Evolutionary conservation across 345 rosid species (phyloP).

Genomic region (Clausena lansium): DNA sequence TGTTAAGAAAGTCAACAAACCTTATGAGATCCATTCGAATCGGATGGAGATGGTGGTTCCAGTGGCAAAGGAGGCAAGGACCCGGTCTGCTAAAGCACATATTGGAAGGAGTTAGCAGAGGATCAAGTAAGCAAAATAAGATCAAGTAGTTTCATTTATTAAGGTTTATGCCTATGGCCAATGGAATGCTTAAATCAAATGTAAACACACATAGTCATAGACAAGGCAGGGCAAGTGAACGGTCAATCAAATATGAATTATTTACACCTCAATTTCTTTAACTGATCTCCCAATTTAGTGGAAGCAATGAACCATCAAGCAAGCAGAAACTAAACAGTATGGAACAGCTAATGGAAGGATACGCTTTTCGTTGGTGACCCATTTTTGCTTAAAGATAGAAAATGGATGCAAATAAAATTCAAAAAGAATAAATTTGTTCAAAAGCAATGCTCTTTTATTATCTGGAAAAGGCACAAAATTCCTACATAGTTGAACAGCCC

Average conservation of each 20-base stretch:
- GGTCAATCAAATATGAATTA: background rate
- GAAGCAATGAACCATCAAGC: conserved; percentile 5
- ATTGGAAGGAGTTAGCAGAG: conserved; percentile 17
- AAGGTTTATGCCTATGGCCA: background rate
- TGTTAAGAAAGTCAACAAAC: conserved; percentile 32
- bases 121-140: background rate
- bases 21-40: conserved; percentile 46
- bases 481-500: background rate
- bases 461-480: background rate
- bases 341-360: background rate
- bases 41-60: conserved; percentile 35
- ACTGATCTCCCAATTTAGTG: background rate
- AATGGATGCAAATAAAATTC: background rate
- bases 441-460: background rate
- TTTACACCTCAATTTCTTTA: background rate
- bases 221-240: conserved; percentile 1
- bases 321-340: background rate
- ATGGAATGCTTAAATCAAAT: background rate
- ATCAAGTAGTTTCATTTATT: background rate
- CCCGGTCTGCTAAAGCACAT: conserved; percentile 35
- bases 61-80: conserved; percentile 51
- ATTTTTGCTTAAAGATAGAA: background rate
- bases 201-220: background rate
- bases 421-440: background rate
- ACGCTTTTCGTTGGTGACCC: background rate